Evolutionary conservation across 2,329 filamentous ascomycete species (phyloP).

Genomic region (Ceratocystis alfenasii): DNA sequence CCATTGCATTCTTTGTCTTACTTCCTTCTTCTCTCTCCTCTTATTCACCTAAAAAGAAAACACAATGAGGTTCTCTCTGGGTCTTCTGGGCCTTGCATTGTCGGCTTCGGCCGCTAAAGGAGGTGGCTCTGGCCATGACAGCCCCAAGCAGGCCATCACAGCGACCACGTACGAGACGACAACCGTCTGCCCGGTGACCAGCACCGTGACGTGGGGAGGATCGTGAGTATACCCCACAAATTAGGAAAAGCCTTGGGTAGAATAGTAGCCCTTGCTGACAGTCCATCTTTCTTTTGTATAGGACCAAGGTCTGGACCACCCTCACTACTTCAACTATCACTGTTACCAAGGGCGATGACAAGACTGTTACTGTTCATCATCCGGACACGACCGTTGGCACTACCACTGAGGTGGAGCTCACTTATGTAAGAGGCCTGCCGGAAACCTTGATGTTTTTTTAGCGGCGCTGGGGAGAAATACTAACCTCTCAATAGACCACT

Average conservation of each 20-base stretch:
- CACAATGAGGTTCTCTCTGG: conserved; percentile 10
- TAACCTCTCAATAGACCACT: conserved; percentile 16
- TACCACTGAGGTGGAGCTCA: conserved; percentile 17
- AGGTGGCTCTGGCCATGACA: background rate
- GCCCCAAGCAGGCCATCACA: background rate
- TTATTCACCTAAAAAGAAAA: background rate
- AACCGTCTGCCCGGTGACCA: conserved; percentile 23
- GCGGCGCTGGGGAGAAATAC: background rate
- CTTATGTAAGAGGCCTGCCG: conserved; percentile 12
- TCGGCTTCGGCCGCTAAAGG: conserved; percentile 10
- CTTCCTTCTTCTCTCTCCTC: background rate
- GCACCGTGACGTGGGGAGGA: conserved; percentile 26
- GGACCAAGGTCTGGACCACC: conserved; percentile 12
- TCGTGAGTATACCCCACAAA: conserved; percentile 6
- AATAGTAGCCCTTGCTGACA: background rate
- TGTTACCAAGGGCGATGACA: conserved; percentile 11
- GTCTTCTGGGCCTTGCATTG: conserved; percentile 8
- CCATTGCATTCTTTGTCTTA: background rate
- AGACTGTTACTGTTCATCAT: conserved; percentile 15
- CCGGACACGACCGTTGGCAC: conserved; percentile 13
- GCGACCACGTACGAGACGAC: conserved; percentile 13
- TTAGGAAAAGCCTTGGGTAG: background rate
- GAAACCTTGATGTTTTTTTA: background rate
- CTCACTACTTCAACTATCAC: conserved; percentile 17
- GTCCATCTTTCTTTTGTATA: background rate